phyloP scores from a whole-genome alignment of 2,329 filamentous ascomycete species.

The Thelonectria olida region DNA sequence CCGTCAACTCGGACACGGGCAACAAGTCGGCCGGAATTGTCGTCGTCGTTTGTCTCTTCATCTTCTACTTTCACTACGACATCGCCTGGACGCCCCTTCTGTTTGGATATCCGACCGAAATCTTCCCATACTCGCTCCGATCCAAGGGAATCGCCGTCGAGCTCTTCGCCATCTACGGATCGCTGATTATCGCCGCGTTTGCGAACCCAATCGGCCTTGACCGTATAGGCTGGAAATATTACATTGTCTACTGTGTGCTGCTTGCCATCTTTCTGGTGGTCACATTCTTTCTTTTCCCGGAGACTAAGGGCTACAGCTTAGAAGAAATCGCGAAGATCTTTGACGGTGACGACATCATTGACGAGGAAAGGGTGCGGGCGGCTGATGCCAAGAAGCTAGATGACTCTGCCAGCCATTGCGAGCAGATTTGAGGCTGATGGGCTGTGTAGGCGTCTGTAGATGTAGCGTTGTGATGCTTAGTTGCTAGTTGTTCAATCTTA shows the following conservation, averaged over 20 bases:
- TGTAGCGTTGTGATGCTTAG: not conserved
- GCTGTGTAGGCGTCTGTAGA: not conserved
- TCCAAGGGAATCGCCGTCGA: slow-evolving; percentile 53
- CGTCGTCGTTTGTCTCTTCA: slow-evolving; percentile 58
- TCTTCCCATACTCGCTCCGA: slow-evolving; percentile 49
- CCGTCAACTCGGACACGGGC: slow-evolving; percentile 41
- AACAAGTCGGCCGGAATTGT: slow-evolving; percentile 50
- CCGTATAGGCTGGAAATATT: slow-evolving; percentile 52
- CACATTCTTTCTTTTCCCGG: slow-evolving; percentile 40
- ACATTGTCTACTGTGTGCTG: slow-evolving; percentile 47
- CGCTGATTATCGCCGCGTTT: slow-evolving; percentile 49
- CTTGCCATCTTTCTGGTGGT: slow-evolving; percentile 33
- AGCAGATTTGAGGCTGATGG: not conserved
- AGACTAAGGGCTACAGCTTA: slow-evolving; percentile 44
- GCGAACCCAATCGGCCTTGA: slow-evolving; percentile 43
- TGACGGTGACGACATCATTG: slow-evolving; percentile 26
- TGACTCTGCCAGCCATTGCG: slow-evolving; percentile 14
- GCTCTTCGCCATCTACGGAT: slow-evolving; percentile 51
- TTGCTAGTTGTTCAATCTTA: not conserved
- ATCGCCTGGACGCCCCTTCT: slow-evolving; percentile 58
- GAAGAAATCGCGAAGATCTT: slow-evolving; percentile 39
- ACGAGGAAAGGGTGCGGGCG: not conserved
- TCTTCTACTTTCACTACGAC: slow-evolving; percentile 56
- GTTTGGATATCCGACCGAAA: slow-evolving; percentile 53
- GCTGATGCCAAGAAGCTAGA: not conserved